Evolutionary conservation across 2,329 filamentous ascomycete genomes (phyloP).

Genomic region (Hymenoscyphus repandus): DNA sequence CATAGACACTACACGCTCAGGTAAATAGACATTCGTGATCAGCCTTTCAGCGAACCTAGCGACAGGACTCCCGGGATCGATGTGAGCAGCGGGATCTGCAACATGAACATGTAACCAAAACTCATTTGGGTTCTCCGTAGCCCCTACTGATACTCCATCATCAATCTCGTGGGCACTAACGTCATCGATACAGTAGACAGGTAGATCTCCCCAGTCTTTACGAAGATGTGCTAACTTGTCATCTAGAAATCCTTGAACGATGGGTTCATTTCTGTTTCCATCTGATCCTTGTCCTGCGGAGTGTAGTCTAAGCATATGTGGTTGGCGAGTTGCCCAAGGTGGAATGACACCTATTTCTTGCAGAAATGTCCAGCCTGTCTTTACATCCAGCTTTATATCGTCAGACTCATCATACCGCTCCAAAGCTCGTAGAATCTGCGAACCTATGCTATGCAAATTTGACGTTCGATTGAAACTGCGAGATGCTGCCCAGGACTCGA

Average conservation of each 20-base stretch:
- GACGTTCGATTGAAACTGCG: slow-evolving; percentile 47
- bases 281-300: slow-evolving; percentile 34
- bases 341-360: slow-evolving; percentile 69
- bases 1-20: slow-evolving; percentile 55
- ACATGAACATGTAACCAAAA: slow-evolving; percentile 76
- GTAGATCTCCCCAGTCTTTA: slow-evolving; percentile 52
- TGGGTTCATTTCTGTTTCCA: slow-evolving; percentile 27
- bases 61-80: slow-evolving; percentile 53
- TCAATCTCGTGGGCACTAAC: slow-evolving; percentile 66
- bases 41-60: slow-evolving; percentile 57
- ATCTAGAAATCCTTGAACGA: slow-evolving; percentile 26
- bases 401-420: slow-evolving; percentile 60
- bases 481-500: slow-evolving; percentile 63
- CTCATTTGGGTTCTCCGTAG: slow-evolving; percentile 44
- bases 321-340: slow-evolving; percentile 63
- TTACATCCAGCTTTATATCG: slow-evolving; percentile 37
- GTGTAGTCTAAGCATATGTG: slow-evolving; percentile 56
- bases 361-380: slow-evolving; percentile 58
- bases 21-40: slow-evolving; percentile 54
- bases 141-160: slow-evolving; percentile 70
- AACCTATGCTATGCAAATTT: slow-evolving; percentile 55
- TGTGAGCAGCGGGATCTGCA: slow-evolving; percentile 70
- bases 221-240: slow-evolving; percentile 50
- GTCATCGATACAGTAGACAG: slow-evolving; percentile 70
- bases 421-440: slow-evolving; percentile 57